Evolutionary conservation across 371 early-diverging fungal genomes (phyloP), one percentile per base, ranked within the genome.

Genomic region (Entomophthora muscae): DNA sequence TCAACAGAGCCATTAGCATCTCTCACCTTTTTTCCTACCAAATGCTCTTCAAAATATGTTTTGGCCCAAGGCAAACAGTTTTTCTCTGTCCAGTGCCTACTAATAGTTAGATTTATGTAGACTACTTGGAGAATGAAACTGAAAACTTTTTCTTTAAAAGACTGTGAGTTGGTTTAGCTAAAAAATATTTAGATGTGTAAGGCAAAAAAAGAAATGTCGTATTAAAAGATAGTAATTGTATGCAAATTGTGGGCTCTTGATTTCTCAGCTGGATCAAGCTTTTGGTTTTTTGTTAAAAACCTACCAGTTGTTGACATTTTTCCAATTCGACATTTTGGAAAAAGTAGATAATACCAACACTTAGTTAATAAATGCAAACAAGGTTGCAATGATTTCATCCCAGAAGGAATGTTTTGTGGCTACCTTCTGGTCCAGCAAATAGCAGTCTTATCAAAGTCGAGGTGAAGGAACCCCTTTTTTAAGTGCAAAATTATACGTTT

Each of bases 51-150:
- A 62, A 90, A 76, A 67, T 86, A 85, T 32, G 72, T 71, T 61
- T 84, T 81, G 33, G 90, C 76, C 91, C 91, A 90, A 26, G 78
- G 82, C 13, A 85, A 64, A 69, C 90, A 89, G 78, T 90, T 88
- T 73, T 88, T 90, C 64, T 84, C 86, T 59, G 88, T 88, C 93
- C 92, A 86, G 70, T 83, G 80, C 80, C 78, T 72, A 24, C 12
- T 31, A n/a, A 63, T 24, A 17, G 13, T 66, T 31, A 53, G 1
- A 65, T 55, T 24, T 3, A 30, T 27, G 32, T 27, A 7, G 5
- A 57, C 23, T 21, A 12, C 23, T 12, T 51, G 22, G 26, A 61
- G 33, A 17, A 21, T 5, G n/a, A n/a, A n/a, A n/a, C n/a, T 27
- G 13, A 32, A 54, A 31, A 55, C 10, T 10, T 10, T 21, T 21